phyloP scores from a whole-genome alignment of 352 stramenopile species.

The Blastocystis sp. region DNA sequence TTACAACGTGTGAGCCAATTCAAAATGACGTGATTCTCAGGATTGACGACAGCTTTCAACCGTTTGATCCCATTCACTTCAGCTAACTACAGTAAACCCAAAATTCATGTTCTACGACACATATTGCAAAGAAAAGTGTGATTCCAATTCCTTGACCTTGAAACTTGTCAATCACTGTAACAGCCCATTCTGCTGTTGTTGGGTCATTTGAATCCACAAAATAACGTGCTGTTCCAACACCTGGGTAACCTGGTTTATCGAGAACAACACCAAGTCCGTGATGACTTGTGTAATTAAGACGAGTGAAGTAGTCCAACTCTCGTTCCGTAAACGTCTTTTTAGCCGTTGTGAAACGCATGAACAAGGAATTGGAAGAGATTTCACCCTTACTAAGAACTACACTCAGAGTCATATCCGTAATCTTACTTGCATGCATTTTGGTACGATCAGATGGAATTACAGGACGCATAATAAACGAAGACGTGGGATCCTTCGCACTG shows the following conservation, averaged over 20 bases:
- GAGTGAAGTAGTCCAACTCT: conserved; percentile 58
- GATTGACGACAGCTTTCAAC: conserved; percentile 52
- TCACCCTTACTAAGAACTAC: conserved; percentile 57
- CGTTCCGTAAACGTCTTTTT: conserved; percentile 61
- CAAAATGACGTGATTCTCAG: conserved; percentile 51
- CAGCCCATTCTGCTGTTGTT: conserved; percentile 47
- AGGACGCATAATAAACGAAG: conserved; percentile 45
- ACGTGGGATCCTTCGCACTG: neutral
- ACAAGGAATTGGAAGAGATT: conserved; percentile 48
- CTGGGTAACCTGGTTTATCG: conserved; percentile 41
- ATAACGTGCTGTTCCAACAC: conserved; percentile 55
- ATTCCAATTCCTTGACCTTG: conserved; percentile 47
- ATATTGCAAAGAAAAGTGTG: conserved; percentile 47
- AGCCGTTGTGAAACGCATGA: conserved; percentile 60
- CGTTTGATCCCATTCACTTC: conserved; percentile 49
- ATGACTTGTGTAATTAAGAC: conserved; percentile 43
- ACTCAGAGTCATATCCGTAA: neutral
- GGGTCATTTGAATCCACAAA: conserved; percentile 31
- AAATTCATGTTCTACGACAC: neutral
- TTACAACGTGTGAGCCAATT: conserved; percentile 39
- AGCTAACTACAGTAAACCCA: neutral
- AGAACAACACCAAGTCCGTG: conserved; percentile 32
- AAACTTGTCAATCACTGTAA: conserved; percentile 55
- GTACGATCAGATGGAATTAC: conserved; percentile 47
- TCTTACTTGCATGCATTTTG: conserved; percentile 52